Conservation (phyloP, 2,329 filamentous ascomycete genomes). For the Pyrenophora teres region DNA sequence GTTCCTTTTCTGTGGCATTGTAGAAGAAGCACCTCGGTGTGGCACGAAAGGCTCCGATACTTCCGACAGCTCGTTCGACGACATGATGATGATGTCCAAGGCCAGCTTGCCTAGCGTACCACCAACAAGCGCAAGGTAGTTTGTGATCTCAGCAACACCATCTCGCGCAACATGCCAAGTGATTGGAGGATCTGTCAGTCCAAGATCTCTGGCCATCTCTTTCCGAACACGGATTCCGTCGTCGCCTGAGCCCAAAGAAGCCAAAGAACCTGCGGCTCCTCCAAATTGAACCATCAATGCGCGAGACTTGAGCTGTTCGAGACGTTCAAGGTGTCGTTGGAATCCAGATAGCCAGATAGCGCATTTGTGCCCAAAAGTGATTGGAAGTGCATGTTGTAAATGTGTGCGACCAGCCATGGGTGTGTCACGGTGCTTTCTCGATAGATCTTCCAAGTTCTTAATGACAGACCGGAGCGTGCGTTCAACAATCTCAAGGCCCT, state of each 20-base stretch:
- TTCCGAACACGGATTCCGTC: slow-evolving; percentile 57
- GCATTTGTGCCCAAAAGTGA: slow-evolving; percentile 64
- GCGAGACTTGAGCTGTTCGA: slow-evolving; percentile 54
- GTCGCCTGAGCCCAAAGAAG: slow-evolving; percentile 56
- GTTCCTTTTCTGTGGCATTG: slow-evolving; percentile 57
- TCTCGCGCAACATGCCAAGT: slow-evolving; percentile 64
- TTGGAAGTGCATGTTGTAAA: slow-evolving; percentile 61
- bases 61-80: slow-evolving; percentile 60
- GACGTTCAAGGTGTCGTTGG: slow-evolving; percentile 54
- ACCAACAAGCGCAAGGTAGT: slow-evolving; percentile 59
- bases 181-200: slow-evolving; percentile 56
- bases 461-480: slow-evolving; percentile 52
- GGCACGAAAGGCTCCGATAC: slow-evolving; percentile 57
- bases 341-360: slow-evolving; percentile 60
- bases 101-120: slow-evolving; percentile 61
- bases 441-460: slow-evolving; percentile 50
- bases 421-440: slow-evolving; percentile 55
- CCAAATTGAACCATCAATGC: slow-evolving; percentile 61
- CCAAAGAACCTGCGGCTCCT: slow-evolving; percentile 61
- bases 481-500: slow-evolving; percentile 56
- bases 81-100: slow-evolving; percentile 62
- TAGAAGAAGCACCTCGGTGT: slow-evolving; percentile 42
- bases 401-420: slow-evolving; percentile 64
- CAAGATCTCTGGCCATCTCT: slow-evolving; percentile 56
- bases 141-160: slow-evolving; percentile 58